phyloP scores from a whole-genome alignment of 768 basidiomycete genomes.

The Lyophyllum shimeji region DNA sequence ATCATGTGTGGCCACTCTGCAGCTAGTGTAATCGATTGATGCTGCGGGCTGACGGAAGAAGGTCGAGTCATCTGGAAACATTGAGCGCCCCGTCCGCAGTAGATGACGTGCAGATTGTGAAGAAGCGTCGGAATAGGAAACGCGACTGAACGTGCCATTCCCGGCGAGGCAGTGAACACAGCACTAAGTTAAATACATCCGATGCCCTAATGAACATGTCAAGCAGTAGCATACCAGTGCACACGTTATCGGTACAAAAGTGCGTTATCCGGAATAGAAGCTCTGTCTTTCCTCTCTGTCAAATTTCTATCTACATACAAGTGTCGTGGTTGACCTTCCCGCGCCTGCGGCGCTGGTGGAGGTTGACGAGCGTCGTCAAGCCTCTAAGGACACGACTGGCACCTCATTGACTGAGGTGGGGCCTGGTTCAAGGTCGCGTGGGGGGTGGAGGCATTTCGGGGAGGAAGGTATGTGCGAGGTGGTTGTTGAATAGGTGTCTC shows the following conservation, averaged over 20 bases:
- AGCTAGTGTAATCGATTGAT: too few relatives aligned
- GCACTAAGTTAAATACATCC: not conserved
- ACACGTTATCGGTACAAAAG: not conserved
- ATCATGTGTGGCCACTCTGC: too few relatives aligned
- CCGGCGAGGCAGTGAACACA: not conserved
- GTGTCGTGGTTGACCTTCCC: not conserved
- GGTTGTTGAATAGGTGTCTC: not conserved
- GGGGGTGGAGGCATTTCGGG: not conserved
- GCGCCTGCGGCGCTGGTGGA: not conserved
- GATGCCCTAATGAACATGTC: not conserved
- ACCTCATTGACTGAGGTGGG: not conserved
- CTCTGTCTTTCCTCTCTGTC: not conserved
- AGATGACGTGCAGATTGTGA: not conserved
- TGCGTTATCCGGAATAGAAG: not conserved
- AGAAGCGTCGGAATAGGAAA: not conserved
- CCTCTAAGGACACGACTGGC: not conserved
- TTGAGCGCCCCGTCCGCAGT: not conserved
- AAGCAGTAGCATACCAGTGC: not conserved
- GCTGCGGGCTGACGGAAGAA: too few relatives aligned
- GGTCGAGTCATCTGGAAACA: too few relatives aligned
- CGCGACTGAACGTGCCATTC: not conserved
- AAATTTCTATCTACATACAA: not conserved
- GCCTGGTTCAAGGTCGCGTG: conserved; percentile 5
- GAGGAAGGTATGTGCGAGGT: not conserved
- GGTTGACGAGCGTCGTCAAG: not conserved